Percentiles rank a stretch among this genome's conserved stretches.
Conservation (phyloP, 345 rosid species). For the Bruguiera gymnorhiza region DNA sequence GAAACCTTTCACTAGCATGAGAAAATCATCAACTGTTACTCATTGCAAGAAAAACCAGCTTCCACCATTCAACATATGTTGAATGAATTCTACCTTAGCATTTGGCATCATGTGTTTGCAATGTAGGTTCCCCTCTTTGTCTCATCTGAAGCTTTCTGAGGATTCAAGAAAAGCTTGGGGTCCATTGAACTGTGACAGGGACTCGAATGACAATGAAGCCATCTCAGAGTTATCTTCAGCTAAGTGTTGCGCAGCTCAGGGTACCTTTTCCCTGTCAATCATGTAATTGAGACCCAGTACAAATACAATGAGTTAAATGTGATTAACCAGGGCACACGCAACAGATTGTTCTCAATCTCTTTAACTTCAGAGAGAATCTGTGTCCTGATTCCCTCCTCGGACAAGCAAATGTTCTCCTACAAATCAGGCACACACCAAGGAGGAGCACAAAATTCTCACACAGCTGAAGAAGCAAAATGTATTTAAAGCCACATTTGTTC, state of each 20-base stretch:
- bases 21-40: neutral
- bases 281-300: too few species aligned
- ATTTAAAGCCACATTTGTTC: neutral
- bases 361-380: slow-evolving; percentile 39
- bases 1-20: neutral
- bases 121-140: slow-evolving; percentile 31
- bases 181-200: slow-evolving; percentile 74
- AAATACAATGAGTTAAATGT: too few species aligned
- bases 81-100: slow-evolving; percentile 26
- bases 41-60: neutral
- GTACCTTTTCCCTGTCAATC: neutral
- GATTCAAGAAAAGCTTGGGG: slow-evolving; percentile 85
- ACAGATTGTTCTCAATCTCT: slow-evolving; percentile 39
- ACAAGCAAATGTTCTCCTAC: slow-evolving; percentile 39
- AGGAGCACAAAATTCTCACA: slow-evolving; percentile 4
- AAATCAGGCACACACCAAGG: neutral
- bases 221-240: slow-evolving; percentile 37
- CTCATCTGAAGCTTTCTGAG: slow-evolving; percentile 43
- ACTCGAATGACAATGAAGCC: slow-evolving; percentile 50
- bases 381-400: slow-evolving; percentile 30
- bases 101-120: slow-evolving; percentile 17
- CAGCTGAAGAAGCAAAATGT: neutral
- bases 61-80: neutral
- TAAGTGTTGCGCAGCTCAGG: slow-evolving; percentile 12
- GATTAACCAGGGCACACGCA: slow-evolving; percentile 15